Conservation (phyloP, 805 yeast species). For the Lipomyces orientalis region DNA sequence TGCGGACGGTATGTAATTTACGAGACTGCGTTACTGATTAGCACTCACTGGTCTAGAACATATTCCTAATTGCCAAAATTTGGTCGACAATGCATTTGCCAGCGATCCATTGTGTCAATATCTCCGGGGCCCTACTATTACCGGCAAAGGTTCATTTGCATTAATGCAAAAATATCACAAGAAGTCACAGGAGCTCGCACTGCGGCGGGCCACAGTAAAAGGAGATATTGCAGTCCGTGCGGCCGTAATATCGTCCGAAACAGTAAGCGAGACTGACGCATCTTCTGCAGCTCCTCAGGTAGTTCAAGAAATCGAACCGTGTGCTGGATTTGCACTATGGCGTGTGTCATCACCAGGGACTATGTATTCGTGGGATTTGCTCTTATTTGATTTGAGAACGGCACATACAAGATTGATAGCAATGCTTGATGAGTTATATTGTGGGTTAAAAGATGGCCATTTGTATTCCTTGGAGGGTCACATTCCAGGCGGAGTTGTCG, state of each 20-base stretch:
- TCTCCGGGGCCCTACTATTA: conserved; percentile 4
- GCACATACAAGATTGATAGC: conserved; percentile 11
- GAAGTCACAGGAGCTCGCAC: conserved; percentile 4
- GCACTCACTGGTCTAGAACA: background rate
- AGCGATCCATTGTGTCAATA: conserved; percentile 18
- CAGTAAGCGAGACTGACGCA: background rate
- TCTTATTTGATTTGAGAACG: conserved; percentile 25
- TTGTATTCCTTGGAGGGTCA: background rate
- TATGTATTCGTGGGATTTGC: conserved; percentile 7
- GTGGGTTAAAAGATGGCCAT: conserved; percentile 1
- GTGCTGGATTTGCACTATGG: conserved; percentile 31
- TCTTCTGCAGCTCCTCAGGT: background rate
- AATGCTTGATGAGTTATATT: conserved; percentile 8
- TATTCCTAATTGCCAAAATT: conserved; percentile 16
- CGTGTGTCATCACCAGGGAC: background rate
- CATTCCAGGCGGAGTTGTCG: conserved; percentile 24
- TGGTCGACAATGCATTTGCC: conserved; percentile 11
- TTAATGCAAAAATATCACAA: conserved; percentile 1
- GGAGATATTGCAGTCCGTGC: conserved; percentile 26
- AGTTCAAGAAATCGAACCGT: conserved; percentile 6
- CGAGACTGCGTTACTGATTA: background rate
- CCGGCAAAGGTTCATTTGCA: background rate
- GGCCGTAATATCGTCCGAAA: conserved; percentile 5
- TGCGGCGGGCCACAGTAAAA: conserved; percentile 17
- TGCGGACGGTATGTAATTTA: conserved; percentile 11